phyloP scores from a whole-genome alignment of 1,284 basidiomycete species.

The Apiotrichum montevideense region DNA sequence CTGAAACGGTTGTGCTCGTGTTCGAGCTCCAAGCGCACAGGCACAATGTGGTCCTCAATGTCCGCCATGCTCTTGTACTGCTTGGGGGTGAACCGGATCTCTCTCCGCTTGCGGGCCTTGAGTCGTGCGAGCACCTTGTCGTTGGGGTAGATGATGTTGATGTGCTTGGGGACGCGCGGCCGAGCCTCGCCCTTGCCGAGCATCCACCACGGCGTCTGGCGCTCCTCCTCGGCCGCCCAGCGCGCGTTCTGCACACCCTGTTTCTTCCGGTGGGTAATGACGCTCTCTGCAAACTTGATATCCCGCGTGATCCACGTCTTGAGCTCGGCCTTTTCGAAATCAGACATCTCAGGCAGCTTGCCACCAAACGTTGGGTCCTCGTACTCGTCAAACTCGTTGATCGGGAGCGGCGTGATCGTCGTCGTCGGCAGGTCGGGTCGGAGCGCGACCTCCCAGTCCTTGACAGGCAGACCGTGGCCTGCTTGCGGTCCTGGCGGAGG shows the following conservation, averaged over 20 bases:
- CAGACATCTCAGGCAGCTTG: constrained; percentile 55
- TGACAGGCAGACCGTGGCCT: constrained; percentile 32
- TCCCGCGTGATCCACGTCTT: constrained; percentile 55
- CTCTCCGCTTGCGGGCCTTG: constrained; percentile 52
- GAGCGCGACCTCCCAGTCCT: constrained; percentile 44
- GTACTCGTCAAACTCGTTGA: constrained; percentile 44
- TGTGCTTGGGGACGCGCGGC: constrained; percentile 45
- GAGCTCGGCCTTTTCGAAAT: constrained; percentile 51
- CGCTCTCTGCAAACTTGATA: constrained; percentile 44
- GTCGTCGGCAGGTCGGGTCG: constrained; percentile 60
- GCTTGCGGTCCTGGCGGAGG: constrained; percentile 33
- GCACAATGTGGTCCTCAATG: constrained; percentile 59
- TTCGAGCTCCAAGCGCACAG: constrained; percentile 91
- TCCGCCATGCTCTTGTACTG: constrained; percentile 45
- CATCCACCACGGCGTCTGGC: constrained; percentile 41
- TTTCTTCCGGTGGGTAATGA: constrained; percentile 40
- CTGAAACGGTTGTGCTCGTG: constrained; percentile 82
- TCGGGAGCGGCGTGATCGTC: constrained; percentile 59
- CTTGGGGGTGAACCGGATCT: constrained; percentile 50
- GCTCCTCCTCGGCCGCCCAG: constrained; percentile 51
- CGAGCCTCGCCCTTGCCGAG: constrained; percentile 29
- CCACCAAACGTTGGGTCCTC: constrained; percentile 50
- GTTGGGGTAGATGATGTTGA: constrained; percentile 63
- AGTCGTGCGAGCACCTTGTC: constrained; percentile 46
- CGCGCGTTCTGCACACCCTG: constrained; percentile 32